Conservation (phyloP, 257 asterid genomes). For the Solanum bulbocastanum region DNA sequence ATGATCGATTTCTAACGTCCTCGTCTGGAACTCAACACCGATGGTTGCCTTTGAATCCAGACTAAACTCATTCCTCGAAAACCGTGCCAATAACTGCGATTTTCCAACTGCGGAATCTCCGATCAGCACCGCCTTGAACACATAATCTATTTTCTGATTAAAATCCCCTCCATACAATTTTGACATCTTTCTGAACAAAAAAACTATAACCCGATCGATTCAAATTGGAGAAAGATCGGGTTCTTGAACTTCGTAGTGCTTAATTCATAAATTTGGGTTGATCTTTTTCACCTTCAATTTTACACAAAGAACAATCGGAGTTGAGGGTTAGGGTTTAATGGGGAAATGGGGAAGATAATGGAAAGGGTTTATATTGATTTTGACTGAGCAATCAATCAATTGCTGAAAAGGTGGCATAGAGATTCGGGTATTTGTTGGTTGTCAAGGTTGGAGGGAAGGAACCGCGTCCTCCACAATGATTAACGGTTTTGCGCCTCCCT, state of each 20-base stretch:
- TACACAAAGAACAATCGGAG: neutral
- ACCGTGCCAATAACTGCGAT: constrained; percentile 73
- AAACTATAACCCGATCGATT: neutral
- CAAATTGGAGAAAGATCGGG: neutral
- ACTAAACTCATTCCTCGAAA: constrained; percentile 61
- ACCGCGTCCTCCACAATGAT: neutral
- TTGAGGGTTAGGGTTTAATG: neutral
- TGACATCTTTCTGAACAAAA: constrained; percentile 25
- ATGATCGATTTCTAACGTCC: constrained; percentile 49
- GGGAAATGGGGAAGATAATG: neutral
- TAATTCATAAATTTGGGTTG: neutral
- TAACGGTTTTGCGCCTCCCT: constrained; percentile 2
- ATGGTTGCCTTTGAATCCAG: constrained; percentile 72
- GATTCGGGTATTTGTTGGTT: neutral
- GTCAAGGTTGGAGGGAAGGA: neutral
- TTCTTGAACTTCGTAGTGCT: neutral
- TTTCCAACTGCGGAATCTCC: constrained; percentile 88
- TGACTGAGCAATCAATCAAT: neutral
- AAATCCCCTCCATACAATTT: constrained; percentile 41
- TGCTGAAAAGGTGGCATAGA: neutral
- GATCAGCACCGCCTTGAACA: constrained; percentile 62
- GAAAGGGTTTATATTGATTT: neutral
- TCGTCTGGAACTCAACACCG: constrained; percentile 78
- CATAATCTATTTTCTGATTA: constrained; percentile 61
- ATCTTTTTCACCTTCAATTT: neutral